Conservation (phyloP, 768 basidiomycete genomes). For the Royoungia palumana region DNA sequence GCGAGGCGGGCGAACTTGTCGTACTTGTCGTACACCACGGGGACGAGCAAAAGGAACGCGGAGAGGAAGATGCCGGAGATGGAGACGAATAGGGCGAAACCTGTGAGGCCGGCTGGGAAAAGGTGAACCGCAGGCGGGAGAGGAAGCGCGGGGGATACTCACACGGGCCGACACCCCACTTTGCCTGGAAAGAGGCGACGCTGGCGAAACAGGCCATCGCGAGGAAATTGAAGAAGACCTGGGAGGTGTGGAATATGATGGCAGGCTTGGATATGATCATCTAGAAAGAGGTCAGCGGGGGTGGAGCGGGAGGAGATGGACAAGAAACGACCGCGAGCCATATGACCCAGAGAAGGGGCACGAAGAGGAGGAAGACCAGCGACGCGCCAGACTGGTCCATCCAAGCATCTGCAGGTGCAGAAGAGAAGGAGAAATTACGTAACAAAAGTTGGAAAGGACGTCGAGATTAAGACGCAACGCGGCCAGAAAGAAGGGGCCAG, state of each 20-base stretch:
- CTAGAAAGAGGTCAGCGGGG: conserved; percentile 37
- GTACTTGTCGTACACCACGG: conserved; percentile 82
- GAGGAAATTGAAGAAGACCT: conserved; percentile 92
- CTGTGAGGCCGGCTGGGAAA: conserved; percentile 73
- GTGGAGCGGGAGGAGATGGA: conserved; percentile 3
- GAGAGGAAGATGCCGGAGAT: conserved; percentile 71
- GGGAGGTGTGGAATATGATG: conserved; percentile 70
- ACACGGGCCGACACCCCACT: conserved; percentile 86
- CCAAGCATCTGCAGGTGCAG: conserved; percentile 31
- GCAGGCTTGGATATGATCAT: conserved; percentile 86
- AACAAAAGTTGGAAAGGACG: conserved; percentile 20
- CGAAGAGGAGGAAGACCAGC: conserved; percentile 60
- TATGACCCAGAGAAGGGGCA: conserved; percentile 60
- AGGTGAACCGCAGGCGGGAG: conserved; percentile 13
- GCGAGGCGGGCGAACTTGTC: conserved; percentile 76
- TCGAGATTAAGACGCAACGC: conserved; percentile 24
- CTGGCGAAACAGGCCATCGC: conserved; percentile 90
- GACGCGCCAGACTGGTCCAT: conserved; percentile 43
- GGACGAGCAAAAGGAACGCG: conserved; percentile 69
- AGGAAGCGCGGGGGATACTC: conserved; percentile 32
- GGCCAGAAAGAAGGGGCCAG: conserved; percentile 6
- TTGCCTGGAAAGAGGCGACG: conserved; percentile 84
- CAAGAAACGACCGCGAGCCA: conserved; percentile 63
- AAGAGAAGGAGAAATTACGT: conserved; percentile 31
- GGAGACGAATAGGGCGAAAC: conserved; percentile 81